A percentile compares a stretch with the other conserved stretches of the same genome.
Evolutionary conservation across 208 protist genomes (phyloP).

Genomic region (Phytomonas francai): DNA sequence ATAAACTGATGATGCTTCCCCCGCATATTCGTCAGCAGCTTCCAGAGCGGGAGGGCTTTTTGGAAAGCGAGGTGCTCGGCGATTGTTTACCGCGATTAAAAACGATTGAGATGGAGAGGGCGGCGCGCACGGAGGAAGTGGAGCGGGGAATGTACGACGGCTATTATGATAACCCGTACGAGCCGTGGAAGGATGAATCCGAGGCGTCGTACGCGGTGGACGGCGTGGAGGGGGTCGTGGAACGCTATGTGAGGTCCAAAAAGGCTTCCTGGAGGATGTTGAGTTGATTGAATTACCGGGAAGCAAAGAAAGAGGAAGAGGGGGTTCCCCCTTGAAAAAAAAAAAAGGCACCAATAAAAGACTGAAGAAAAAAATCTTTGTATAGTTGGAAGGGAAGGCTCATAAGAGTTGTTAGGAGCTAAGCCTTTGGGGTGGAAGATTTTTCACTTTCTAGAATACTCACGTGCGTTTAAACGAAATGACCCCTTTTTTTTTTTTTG

Average conservation of each 20-base stretch:
- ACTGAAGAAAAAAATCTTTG: no score
- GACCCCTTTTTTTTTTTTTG: neutral
- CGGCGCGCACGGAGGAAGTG: conserved; percentile 76
- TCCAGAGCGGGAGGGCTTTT: conserved; percentile 46
- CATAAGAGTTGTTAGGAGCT: neutral
- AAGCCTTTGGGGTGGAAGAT: neutral
- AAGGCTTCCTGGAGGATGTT: conserved; percentile 86
- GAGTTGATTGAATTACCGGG: conserved; percentile 16
- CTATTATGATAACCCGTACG: conserved; percentile 83
- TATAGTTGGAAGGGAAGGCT: neutral
- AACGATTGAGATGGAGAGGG: conserved; percentile 82
- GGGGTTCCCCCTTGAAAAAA: no score
- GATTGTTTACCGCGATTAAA: conserved; percentile 53
- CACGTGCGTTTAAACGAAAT: neutral
- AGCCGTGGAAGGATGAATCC: conserved; percentile 72
- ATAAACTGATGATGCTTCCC: conserved; percentile 79
- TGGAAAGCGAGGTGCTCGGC: conserved; percentile 60
- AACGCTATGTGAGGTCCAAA: conserved; percentile 53
- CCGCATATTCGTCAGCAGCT: conserved; percentile 88
- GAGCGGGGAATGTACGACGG: conserved; percentile 70
- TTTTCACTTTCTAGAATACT: neutral
- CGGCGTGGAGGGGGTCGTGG: conserved; percentile 60
- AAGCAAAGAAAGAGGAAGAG: neutral
- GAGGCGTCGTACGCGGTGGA: conserved; percentile 80
- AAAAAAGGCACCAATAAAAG: neutral